These are phyloP conservation scores for Ramalina intermedia DNA, from an alignment of 495 filamentous ascomycete species.

Conservation along the genomic window DNA sequence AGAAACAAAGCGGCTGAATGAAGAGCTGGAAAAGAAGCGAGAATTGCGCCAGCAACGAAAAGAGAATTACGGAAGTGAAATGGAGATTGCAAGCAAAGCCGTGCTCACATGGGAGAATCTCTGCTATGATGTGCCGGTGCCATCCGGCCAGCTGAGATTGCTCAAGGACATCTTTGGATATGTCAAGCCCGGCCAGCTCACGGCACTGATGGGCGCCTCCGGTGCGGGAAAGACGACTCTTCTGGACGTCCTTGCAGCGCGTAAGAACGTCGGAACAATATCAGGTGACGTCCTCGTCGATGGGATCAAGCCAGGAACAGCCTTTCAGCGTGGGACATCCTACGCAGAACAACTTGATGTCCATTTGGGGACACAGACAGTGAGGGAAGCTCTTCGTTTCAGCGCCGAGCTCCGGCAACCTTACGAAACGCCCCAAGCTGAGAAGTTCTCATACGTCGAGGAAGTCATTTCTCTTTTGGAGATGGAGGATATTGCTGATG, in stretches of 20 bases:
- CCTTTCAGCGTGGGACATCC: constrained; percentile 85
- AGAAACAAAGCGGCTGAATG: constrained; percentile 37
- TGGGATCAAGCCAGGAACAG: constrained; percentile 55
- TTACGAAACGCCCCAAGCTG: constrained; percentile 45
- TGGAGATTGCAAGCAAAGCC: constrained; percentile 35
- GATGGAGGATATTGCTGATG: constrained; percentile 83
- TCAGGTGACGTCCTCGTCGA: constrained; percentile 77
- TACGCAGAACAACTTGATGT: constrained; percentile 96
- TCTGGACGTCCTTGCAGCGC: constrained; percentile 43
- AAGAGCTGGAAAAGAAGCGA: constrained; percentile 25
- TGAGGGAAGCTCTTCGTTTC: constrained; percentile 70
- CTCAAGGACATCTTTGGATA: constrained; percentile 76
- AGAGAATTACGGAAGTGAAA: constrained; percentile 32
- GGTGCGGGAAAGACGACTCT: constrained; percentile 50
- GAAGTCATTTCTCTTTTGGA: constrained; percentile 81
- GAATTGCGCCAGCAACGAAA: constrained; percentile 25
- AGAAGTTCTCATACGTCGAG: constrained; percentile 78
- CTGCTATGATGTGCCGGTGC: constrained; percentile 81
- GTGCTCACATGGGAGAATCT: constrained; percentile 81
- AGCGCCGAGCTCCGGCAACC: constrained; percentile 77
- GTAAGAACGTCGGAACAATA: constrained; percentile 76
- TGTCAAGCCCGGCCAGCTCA: constrained; percentile 82
- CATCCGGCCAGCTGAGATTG: constrained; percentile 54
- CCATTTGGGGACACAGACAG: constrained; percentile 72
- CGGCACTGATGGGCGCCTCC: constrained; percentile 47